These are phyloP conservation scores for Mucor plumbeus DNA, from an alignment of 371 early-diverging fungal species.

Conservation along the genomic window DNA sequence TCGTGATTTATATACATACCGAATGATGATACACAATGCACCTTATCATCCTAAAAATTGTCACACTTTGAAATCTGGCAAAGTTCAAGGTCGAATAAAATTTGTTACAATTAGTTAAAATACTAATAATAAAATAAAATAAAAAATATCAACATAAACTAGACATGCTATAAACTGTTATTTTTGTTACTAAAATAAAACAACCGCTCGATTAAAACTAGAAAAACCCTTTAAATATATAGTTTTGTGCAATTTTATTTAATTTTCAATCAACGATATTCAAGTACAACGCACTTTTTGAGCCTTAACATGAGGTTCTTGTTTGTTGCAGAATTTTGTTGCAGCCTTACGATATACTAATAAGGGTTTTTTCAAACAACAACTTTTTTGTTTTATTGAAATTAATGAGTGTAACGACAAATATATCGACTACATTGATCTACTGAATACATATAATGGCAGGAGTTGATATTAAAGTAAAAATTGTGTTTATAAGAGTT, in stretches of 20 bases:
- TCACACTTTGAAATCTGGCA: not conserved
- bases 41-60: not conserved
- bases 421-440: slow-evolving; percentile 1
- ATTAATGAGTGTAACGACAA: slow-evolving; percentile 9
- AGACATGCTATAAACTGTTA: too few species aligned
- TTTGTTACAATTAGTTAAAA: too few species aligned
- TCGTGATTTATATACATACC: slow-evolving; percentile 6
- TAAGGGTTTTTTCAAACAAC: slow-evolving; percentile 7
- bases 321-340: not conserved
- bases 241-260: too few species aligned
- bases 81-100: too few species aligned
- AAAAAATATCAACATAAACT: too few species aligned
- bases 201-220: too few species aligned
- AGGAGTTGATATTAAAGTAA: not conserved
- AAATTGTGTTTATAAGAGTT: not conserved
- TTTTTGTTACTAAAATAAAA: too few species aligned
- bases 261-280: too few species aligned
- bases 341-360: slow-evolving; percentile 6
- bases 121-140: too few species aligned
- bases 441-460: slow-evolving; percentile 6
- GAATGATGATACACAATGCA: slow-evolving; percentile 2
- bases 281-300: too few species aligned
- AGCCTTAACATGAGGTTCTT: not conserved
- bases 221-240: too few species aligned
- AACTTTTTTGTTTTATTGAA: not conserved